phyloP scores from a whole-genome alignment of 371 early-diverging fungal species.

The Mortierella sp. region DNA sequence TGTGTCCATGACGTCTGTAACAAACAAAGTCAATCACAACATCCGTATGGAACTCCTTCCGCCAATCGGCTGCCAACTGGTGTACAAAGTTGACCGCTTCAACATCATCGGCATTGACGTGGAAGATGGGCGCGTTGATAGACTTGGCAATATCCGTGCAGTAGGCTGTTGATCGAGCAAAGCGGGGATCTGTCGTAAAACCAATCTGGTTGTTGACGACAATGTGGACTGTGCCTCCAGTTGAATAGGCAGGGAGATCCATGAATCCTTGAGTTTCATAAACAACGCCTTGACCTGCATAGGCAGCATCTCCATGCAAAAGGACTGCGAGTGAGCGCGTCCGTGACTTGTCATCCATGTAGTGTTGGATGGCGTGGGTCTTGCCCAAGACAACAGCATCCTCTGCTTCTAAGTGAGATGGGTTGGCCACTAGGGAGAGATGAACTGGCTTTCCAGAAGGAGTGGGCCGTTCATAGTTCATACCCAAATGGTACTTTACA shows the following conservation, averaged over 20 bases:
- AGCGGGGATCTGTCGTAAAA: conserved; percentile 93
- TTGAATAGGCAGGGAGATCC: conserved; percentile 91
- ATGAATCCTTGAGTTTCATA: conserved; percentile 93
- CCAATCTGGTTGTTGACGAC: conserved; percentile 98
- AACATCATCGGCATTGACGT: conserved; percentile 96
- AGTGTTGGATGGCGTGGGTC: conserved; percentile 94
- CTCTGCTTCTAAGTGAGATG: conserved; percentile 98
- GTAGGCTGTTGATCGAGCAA: conserved; percentile 92
- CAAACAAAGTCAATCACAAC: conserved; percentile 93
- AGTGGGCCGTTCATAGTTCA: conserved; percentile 96
- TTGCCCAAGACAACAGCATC: conserved; percentile 98
- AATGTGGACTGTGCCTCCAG: conserved; percentile 94
- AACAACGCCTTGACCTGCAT: conserved; percentile 91
- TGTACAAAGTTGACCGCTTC: conserved; percentile 92
- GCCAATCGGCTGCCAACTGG: conserved; percentile 88
- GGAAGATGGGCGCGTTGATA: conserved; percentile 94
- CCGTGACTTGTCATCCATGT: conserved; percentile 81
- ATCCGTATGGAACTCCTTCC: conserved; percentile 91
- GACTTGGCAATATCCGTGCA: conserved; percentile 95
- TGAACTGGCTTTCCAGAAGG: conserved; percentile 96
- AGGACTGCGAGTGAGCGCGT: conserved; percentile 86
- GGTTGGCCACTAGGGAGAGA: conserved; percentile 96
- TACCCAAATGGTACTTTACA: conserved; percentile 97
- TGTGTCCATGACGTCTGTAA: conserved; percentile 97
- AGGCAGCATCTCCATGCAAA: conserved; percentile 95